phyloP scores from a whole-genome alignment of 2,329 filamentous ascomycete species.

The Sclerotinia subarctica region DNA sequence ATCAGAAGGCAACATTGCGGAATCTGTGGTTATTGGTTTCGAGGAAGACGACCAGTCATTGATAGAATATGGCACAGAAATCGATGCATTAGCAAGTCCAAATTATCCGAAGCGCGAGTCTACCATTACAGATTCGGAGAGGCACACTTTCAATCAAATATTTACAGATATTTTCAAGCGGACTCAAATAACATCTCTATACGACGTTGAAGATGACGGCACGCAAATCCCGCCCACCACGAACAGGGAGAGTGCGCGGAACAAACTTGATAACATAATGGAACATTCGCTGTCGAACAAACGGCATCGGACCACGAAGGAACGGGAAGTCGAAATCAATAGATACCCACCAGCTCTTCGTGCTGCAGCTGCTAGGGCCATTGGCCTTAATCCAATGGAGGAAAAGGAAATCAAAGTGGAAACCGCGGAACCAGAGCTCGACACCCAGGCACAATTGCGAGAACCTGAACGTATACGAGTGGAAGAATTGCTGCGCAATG shows the following conservation, averaged over 20 bases:
- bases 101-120: constrained; percentile 37
- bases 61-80: constrained; percentile 24
- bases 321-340: constrained; percentile 29
- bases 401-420: constrained; percentile 15
- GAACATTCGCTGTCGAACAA: constrained; percentile 19
- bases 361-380: constrained; percentile 35
- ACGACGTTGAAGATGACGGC: not conserved
- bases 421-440: constrained; percentile 18
- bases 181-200: constrained; percentile 32
- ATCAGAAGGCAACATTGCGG: constrained; percentile 5
- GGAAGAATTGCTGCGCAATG: constrained; percentile 51
- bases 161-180: constrained; percentile 55
- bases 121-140: constrained; percentile 58
- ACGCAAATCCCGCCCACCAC: not conserved
- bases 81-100: constrained; percentile 29
- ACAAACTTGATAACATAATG: constrained; percentile 29
- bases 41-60: constrained; percentile 23
- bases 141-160: constrained; percentile 49
- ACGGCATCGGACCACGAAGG: constrained; percentile 18
- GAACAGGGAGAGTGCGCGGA: constrained; percentile 23
- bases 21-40: constrained; percentile 18
- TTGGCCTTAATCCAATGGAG: constrained; percentile 28
- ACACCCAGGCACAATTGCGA: constrained; percentile 34
- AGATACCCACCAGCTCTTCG: constrained; percentile 36
- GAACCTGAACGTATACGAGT: constrained; percentile 51